Evolutionary conservation across 345 rosid genomes (phyloP), one percentile per base, ranked within the genome.

Genomic region (Nephelium lappaceum): DNA sequence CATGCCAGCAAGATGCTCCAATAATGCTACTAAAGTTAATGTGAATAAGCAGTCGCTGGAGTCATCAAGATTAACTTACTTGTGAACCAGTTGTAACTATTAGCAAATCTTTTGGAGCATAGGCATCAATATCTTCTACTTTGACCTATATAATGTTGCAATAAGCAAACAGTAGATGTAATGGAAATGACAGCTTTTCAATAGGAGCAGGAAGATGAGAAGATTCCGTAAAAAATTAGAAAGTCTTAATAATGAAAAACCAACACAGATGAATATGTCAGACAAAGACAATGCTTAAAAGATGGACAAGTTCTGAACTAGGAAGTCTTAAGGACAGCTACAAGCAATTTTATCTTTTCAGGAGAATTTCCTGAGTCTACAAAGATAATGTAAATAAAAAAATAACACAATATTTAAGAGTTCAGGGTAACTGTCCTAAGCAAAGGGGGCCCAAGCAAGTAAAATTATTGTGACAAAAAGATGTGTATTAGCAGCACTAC

Each of bases 71-170:
- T 80, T 64, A 78, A 82, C 94, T 90, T 85, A 96, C 99, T 86
- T 96, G 99, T 76, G 99, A 96, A 72, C 98, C 98, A 49, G 99
- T 96, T 27, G 99, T 96, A 77, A 96, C 97, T 78, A 96, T 91
- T 77, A 96, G 88, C 79, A 96, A 85, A 85, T 96, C 97, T 81
- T 96, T 92, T 31, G 99, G 98, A 85, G 98, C 96, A 81, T 92
- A 96, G 68, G 90, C 89, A 84, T 93, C 99, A 74, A 96, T 92
- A 81, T 96, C 99, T 90, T 96, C 99, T 36, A 86, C 92, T 88
- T 93, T 96, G 74, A 96, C 88, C 99, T 93, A 72, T 60, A 78
- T 45, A 55, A 11, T 49, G 63, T 71, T 38, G 47, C 71, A 79
- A 68, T 64, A 16, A 51, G 62, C 64, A 60, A 42, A 71, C 70